Evolutionary conservation across 768 basidiomycete species (phyloP).

Genomic region (Tulasnella sp.): DNA sequence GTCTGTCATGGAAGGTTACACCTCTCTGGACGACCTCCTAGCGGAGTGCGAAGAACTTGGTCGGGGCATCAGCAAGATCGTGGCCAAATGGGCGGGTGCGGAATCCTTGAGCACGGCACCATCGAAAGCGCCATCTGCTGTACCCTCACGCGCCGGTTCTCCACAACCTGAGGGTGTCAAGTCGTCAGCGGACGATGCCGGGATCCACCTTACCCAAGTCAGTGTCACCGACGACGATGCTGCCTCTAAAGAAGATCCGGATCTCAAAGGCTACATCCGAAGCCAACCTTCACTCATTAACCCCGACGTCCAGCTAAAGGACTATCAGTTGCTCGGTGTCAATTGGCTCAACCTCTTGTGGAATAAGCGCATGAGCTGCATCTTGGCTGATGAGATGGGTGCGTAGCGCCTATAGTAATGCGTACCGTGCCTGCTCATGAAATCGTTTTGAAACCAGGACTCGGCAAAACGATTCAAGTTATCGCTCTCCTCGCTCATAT

Average conservation of each 20-base stretch:
- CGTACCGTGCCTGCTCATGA: not conserved
- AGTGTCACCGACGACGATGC: slow-evolving; percentile 36
- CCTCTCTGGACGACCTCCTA: slow-evolving; percentile 82
- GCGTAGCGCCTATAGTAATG: slow-evolving; percentile 36
- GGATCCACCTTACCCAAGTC: slow-evolving; percentile 31
- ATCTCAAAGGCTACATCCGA: slow-evolving; percentile 57
- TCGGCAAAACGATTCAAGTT: slow-evolving; percentile 98
- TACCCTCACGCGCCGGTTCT: not conserved
- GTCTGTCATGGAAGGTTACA: slow-evolving; percentile 78
- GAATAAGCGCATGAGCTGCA: slow-evolving; percentile 77
- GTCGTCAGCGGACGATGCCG: slow-evolving; percentile 23
- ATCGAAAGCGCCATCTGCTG: slow-evolving; percentile 39
- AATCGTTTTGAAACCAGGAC: slow-evolving; percentile 50
- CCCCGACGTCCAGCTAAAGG: slow-evolving; percentile 75
- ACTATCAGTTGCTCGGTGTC: slow-evolving; percentile 94
- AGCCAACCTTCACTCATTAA: slow-evolving; percentile 68
- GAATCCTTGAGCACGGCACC: slow-evolving; percentile 42
- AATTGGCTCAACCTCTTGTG: slow-evolving; percentile 95
- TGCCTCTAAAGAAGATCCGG: slow-evolving; percentile 31
- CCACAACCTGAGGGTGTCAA: slow-evolving; percentile 41
- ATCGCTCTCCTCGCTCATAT: slow-evolving; percentile 93
- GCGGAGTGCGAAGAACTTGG: slow-evolving; percentile 87
- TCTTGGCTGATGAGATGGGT: slow-evolving; percentile 99
- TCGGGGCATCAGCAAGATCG: slow-evolving; percentile 61
- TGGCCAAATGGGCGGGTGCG: slow-evolving; percentile 64